A percentile compares a stretch with the other conserved stretches of the same genome.
phyloP scores from a whole-genome alignment of 331 rosid genomes.

The Malus hybrid region DNA sequence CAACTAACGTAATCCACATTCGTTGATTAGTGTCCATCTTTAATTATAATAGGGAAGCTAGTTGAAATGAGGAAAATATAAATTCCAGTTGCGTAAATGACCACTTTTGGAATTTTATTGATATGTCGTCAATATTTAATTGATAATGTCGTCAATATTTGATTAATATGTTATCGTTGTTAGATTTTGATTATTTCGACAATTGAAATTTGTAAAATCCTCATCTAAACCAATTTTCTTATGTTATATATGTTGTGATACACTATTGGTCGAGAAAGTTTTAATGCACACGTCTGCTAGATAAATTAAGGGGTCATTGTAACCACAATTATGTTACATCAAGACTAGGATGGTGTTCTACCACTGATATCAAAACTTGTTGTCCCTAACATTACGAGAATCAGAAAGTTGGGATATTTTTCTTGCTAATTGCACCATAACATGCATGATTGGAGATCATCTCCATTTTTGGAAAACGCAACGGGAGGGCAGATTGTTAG shows the following conservation, averaged over 20 bases:
- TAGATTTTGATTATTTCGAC: no score
- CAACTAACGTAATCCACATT: neutral
- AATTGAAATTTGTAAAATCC: neutral
- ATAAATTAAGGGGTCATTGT: neutral
- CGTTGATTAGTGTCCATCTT: neutral
- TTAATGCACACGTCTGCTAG: neutral
- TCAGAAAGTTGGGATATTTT: neutral
- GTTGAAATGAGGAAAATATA: neutral
- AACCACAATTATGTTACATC: neutral
- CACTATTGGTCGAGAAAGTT: neutral
- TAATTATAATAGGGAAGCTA: neutral
- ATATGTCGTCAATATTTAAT: neutral
- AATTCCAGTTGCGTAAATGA: neutral
- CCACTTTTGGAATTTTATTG: no score
- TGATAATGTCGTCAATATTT: neutral
- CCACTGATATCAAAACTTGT: neutral
- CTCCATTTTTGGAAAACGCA: neutral
- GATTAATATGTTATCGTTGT: neutral
- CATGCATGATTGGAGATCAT: neutral
- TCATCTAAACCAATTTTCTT: neutral
- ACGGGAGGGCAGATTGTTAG: neutral
- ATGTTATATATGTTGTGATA: no score
- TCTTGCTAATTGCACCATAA: neutral
- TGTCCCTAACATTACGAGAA: neutral
- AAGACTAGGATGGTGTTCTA: neutral